Percentiles rank a stretch among this genome's conserved stretches.
phyloP scores from a whole-genome alignment of 208 protist species.

The Tritrichomonas foetus region DNA sequence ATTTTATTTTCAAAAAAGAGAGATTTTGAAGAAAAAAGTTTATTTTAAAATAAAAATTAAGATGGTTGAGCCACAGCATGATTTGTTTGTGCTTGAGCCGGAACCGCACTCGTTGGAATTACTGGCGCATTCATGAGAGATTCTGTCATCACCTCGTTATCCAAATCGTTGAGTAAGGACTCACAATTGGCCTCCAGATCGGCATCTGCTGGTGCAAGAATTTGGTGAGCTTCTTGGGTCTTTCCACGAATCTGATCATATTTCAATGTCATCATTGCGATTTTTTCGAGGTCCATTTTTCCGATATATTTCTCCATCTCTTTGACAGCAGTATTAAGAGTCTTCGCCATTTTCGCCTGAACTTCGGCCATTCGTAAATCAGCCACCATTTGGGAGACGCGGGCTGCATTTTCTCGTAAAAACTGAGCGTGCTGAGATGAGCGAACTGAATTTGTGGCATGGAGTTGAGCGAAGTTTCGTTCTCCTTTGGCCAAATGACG shows the following conservation, averaged over 20 bases:
- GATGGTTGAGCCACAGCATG: neutral
- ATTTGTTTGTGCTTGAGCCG: neutral
- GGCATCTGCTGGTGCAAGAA: neutral
- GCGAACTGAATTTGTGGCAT: neutral
- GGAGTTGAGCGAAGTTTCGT: neutral
- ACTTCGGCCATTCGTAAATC: slow-evolving; percentile 7
- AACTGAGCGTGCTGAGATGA: neutral
- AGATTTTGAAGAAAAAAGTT: neutral
- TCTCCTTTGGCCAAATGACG: neutral
- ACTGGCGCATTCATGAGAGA: neutral
- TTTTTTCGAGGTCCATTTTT: neutral
- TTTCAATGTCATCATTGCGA: neutral
- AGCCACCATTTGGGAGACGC: neutral
- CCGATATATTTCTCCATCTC: neutral
- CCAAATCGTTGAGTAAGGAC: neutral
- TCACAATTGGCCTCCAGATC: neutral
- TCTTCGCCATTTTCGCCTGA: neutral
- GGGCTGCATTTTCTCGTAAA: neutral
- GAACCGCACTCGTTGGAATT: neutral
- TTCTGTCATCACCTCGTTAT: neutral
- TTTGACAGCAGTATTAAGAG: neutral
- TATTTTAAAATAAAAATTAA: neutral
- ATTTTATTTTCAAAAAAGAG: no score
- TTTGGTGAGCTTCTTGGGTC: neutral
- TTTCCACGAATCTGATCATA: slow-evolving; percentile 29